Evolutionary conservation across 352 stramenopile genomes (phyloP).

Genomic region (Globisporangium takayamanum): DNA sequence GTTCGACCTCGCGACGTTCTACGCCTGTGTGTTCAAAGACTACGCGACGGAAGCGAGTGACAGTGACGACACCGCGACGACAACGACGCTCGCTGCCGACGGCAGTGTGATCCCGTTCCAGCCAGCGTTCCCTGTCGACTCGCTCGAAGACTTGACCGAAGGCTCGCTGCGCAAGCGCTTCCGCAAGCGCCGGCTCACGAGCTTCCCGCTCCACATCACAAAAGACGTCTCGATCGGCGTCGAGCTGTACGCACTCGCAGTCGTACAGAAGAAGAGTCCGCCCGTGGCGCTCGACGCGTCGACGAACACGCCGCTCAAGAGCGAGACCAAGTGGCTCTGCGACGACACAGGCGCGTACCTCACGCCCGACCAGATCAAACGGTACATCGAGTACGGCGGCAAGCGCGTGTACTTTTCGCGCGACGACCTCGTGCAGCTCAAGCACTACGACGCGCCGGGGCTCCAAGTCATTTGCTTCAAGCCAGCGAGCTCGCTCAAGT

Average conservation of each 20-base stretch:
- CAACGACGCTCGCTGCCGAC: slow-evolving; percentile 16
- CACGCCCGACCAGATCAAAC: slow-evolving; percentile 66
- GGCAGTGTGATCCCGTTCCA: slow-evolving; percentile 27
- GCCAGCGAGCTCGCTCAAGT: slow-evolving; percentile 43
- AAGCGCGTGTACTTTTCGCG: slow-evolving; percentile 75
- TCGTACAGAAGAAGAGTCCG: slow-evolving; percentile 56
- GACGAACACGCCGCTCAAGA: slow-evolving; percentile 71
- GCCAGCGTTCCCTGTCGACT: slow-evolving; percentile 62
- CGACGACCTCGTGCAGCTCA: slow-evolving; percentile 78
- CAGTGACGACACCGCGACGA: slow-evolving; percentile 13
- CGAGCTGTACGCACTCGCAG: slow-evolving; percentile 58
- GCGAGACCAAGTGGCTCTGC: slow-evolving; percentile 81
- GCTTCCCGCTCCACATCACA: slow-evolving; percentile 56
- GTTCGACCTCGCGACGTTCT: slow-evolving; percentile 62
- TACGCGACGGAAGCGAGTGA: slow-evolving; percentile 24
- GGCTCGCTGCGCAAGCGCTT: slow-evolving; percentile 75
- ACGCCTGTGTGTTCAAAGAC: slow-evolving; percentile 62
- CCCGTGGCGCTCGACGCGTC: slow-evolving; percentile 58
- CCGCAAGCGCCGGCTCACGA: slow-evolving; percentile 67
- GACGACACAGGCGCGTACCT: slow-evolving; percentile 75
- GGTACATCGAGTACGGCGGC: slow-evolving; percentile 64
- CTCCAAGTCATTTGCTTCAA: slow-evolving; percentile 83
- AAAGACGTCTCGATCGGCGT: slow-evolving; percentile 74
- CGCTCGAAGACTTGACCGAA: slow-evolving; percentile 74
- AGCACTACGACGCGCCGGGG: slow-evolving; percentile 65